A percentile compares a stretch with the other conserved stretches of the same genome.
These are phyloP conservation scores for Lachancea fermentati DNA, from an alignment of 805 yeast genomes.

Conservation along the genomic window DNA sequence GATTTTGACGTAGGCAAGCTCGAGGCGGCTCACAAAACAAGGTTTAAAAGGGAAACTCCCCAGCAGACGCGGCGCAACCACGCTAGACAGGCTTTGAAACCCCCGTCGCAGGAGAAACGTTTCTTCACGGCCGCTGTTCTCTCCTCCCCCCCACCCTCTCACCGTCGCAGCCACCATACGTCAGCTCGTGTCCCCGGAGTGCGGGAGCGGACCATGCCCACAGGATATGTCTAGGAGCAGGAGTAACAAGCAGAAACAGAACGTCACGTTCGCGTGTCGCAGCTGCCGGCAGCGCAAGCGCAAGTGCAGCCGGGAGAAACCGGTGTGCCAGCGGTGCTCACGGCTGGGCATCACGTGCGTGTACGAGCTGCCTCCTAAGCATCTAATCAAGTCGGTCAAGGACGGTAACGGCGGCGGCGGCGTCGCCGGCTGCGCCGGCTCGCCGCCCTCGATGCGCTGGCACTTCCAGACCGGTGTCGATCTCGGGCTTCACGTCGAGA, in stretches of 20 bases:
- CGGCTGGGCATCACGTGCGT: conserved; percentile 25
- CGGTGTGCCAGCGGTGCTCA: conserved; percentile 29
- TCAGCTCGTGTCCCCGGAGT: neutral
- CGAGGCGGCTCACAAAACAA: too few species aligned
- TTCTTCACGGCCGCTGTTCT: too few species aligned
- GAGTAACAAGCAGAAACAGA: neutral
- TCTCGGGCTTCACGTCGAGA: conserved; percentile 7
- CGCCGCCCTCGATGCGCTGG: conserved; percentile 1
- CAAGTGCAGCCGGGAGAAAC: conserved; percentile 31
- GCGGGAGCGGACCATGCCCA: neutral
- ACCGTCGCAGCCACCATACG: neutral
- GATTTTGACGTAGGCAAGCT: too few species aligned
- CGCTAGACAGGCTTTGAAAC: neutral
- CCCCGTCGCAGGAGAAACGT: too few species aligned
- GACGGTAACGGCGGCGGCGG: neutral
- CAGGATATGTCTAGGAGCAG: neutral
- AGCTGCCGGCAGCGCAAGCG: conserved; percentile 31
- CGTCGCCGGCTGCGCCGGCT: neutral
- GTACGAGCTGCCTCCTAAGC: conserved; percentile 24
- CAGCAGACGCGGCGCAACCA: neutral
- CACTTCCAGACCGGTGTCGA: conserved; percentile 8
- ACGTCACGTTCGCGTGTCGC: conserved; percentile 29
- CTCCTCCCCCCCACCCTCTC: too few species aligned
- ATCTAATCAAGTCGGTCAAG: conserved; percentile 3
- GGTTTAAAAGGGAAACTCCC: neutral